A percentile compares a stretch with the other conserved stretches of the same genome.
phyloP scores from a whole-genome alignment of 768 basidiomycete species.

The Imleria badia region DNA sequence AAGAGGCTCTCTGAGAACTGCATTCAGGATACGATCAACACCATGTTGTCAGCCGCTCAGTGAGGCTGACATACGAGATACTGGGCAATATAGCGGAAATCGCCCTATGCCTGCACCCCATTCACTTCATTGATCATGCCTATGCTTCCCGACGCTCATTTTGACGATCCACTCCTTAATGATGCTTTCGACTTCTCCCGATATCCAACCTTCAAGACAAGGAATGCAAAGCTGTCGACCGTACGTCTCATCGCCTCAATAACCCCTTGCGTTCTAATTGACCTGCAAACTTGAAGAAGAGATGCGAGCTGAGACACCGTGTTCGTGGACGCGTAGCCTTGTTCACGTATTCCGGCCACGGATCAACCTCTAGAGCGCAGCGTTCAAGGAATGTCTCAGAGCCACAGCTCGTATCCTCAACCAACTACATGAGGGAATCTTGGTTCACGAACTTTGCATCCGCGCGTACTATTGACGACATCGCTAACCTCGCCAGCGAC shows the following conservation, averaged over 20 bases:
- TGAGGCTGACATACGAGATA: conserved; percentile 14
- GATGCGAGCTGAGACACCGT: background rate
- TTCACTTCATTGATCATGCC: background rate
- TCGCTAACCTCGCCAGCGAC: conserved; percentile 3
- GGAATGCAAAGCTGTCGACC: background rate
- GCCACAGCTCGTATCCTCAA: conserved; percentile 20
- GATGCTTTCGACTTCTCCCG: conserved; percentile 20
- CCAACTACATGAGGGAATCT: conserved; percentile 16
- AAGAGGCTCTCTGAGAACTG: background rate
- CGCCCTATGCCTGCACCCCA: background rate
- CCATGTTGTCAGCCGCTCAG: conserved; percentile 9
- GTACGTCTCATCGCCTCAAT: conserved; percentile 6
- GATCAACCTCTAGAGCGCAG: background rate
- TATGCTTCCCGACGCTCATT: conserved; percentile 20
- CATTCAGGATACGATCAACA: too few relatives aligned
- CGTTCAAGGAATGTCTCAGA: conserved; percentile 24
- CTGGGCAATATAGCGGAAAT: background rate
- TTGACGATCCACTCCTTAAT: conserved; percentile 18
- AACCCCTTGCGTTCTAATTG: background rate
- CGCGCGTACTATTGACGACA: conserved; percentile 9
- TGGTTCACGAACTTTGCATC: conserved; percentile 14
- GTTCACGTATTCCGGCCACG: background rate
- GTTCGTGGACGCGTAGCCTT: background rate
- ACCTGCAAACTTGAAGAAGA: too few relatives aligned
- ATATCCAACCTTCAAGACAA: conserved; percentile 7